A percentile compares a stretch with the other conserved stretches of the same genome.
phyloP scores from a whole-genome alignment of 2,329 filamentous ascomycete species.

The Blumeria graminis region DNA sequence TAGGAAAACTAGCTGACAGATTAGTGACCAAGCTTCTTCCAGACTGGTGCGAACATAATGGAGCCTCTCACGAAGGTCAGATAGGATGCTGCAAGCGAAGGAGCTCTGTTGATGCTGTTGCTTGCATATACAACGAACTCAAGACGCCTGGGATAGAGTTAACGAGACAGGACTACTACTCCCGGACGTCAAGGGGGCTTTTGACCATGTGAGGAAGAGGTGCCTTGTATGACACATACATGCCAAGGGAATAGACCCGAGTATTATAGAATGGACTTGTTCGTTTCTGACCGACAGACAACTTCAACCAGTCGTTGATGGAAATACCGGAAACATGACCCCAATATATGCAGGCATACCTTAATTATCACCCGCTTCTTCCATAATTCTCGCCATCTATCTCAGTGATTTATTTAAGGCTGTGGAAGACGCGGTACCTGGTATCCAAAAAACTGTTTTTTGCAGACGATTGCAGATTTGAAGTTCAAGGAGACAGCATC shows the following conservation, averaged over 20 bases:
- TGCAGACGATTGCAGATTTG: background rate
- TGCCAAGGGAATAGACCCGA: background rate
- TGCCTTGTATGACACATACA: background rate
- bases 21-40: background rate
- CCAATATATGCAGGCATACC: background rate
- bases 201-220: background rate
- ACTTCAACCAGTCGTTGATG: background rate
- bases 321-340: background rate
- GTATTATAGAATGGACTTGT: background rate
- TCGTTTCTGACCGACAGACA: background rate
- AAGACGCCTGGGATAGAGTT: background rate
- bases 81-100: background rate
- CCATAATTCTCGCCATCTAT: background rate
- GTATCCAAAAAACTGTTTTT: background rate
- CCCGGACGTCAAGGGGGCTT: background rate
- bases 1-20: background rate
- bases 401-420: background rate
- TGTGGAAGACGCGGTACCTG: background rate
- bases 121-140: background rate
- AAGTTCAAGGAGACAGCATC: background rate
- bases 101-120: background rate
- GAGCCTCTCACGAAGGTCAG: background rate
- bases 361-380: background rate
- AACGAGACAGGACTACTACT: background rate
- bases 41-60: background rate